Evolutionary conservation across 1,139 yeast genomes (phyloP), one percentile per base, ranked within the genome.

Genomic region (Geotrichum siamense): DNA sequence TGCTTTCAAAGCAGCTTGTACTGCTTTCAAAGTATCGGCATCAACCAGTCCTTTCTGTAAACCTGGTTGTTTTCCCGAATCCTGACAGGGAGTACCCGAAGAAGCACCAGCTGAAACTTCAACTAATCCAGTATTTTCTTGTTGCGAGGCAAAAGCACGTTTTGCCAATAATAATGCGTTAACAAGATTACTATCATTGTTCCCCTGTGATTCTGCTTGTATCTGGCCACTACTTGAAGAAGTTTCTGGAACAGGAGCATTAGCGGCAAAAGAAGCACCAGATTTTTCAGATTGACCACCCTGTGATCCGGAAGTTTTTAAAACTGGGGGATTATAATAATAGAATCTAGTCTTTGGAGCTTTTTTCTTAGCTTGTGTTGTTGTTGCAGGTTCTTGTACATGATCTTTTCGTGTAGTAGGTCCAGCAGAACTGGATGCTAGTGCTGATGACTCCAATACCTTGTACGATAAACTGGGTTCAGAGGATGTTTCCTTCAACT

Each of bases 81-180:
- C n/a, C n/a, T n/a, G n/a, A n/a, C n/a, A n/a, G n/a, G n/a, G n/a
- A 8, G 26, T 23, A 23, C 25, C 17, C 17, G 22, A n/a, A 9
- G 36, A 5, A 9, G 38, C 23, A 8, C 33, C 38, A 27, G 31
- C 15, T 26, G 32, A 19, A 10, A 8, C 21, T 25, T 33, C 43
- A 23, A n/a, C 33, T n/a, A 23, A 10, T 6, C 26, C 9, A 6
- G 26, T 23, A 23, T 28, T 28, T 26, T 41, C 48, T 32, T 12
- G 16, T 10, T 52, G 51, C 19, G 53, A 51, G 9, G 53, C 54
- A 29, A 74, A 58, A 49, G 63, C 70, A 22, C 60, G 61, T 45
- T 66, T 70, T 0, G 79, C 73, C 41, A 70, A 53, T 21, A 60
- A 50, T 34, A 74, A 59, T 0, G 75, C 66, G 22, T 64, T 62